Conservation (phyloP, 306 rosid species). For the Trifolium repens region DNA sequence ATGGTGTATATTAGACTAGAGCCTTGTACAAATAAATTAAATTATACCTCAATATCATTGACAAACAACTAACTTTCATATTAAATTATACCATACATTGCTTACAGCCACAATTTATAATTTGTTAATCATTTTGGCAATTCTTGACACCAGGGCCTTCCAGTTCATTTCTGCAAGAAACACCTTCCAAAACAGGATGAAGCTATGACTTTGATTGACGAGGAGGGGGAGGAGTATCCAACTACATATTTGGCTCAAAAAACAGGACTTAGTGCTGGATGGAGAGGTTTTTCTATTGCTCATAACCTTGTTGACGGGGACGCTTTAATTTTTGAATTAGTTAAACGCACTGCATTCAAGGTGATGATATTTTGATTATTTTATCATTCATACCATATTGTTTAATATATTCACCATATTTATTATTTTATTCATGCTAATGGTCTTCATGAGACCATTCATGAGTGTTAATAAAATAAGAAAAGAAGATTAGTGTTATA, state of each 20-base stretch:
- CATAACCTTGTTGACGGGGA: constrained; percentile 81
- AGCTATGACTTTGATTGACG: constrained; percentile 60
- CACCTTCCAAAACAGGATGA: constrained; percentile 57
- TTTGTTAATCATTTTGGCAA: constrained; percentile 24
- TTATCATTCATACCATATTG: constrained; percentile 11
- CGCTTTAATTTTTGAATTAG: constrained; percentile 73
- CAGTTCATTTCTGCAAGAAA: constrained; percentile 54
- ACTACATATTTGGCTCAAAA: constrained; percentile 61
- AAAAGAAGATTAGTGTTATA: background rate
- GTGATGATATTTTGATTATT: constrained; percentile 51
- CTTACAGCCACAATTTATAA: background rate
- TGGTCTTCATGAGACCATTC: background rate
- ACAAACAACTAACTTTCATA: background rate
- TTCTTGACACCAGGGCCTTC: constrained; percentile 65
- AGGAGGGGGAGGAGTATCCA: constrained; percentile 58
- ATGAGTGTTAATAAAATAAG: constrained; percentile 16
- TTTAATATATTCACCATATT: constrained; percentile 20
- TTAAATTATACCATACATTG: background rate
- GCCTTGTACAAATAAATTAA: background rate
- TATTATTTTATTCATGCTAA: background rate
- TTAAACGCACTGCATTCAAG: constrained; percentile 65
- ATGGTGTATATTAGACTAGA: background rate
- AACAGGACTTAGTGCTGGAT: constrained; percentile 77
- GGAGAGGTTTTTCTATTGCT: constrained; percentile 83
- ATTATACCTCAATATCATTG: background rate